These are phyloP conservation scores for Hypholoma sublateritium DNA, from an alignment of 768 basidiomycete genomes.

Conservation along the genomic window DNA sequence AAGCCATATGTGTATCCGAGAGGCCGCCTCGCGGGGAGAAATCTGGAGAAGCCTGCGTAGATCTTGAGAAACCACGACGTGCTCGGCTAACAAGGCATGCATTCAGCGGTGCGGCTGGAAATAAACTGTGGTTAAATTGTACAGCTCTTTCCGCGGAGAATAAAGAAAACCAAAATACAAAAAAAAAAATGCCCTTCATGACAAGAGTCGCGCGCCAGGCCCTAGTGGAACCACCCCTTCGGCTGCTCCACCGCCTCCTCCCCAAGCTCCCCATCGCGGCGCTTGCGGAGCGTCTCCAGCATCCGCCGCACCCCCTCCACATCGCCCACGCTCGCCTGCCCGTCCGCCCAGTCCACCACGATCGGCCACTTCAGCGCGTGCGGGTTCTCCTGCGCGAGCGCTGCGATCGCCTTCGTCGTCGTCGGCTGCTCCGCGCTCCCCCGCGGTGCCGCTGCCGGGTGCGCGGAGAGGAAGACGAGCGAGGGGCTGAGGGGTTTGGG, in stretches of 20 bases:
- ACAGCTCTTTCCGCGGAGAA: no score
- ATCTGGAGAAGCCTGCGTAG: no score
- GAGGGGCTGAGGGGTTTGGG: slow-evolving; percentile 37
- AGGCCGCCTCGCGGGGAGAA: no score
- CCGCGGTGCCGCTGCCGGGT: slow-evolving; percentile 42
- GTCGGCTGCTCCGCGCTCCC: slow-evolving; percentile 37
- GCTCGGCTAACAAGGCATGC: no score
- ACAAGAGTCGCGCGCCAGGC: no score
- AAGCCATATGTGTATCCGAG: no score
- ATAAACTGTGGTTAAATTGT: no score
- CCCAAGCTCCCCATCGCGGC: slow-evolving; percentile 61
- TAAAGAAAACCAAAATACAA: no score
- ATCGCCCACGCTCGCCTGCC: slow-evolving; percentile 64
- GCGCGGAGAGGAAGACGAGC: slow-evolving; percentile 58
- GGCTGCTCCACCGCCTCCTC: slow-evolving; percentile 46
- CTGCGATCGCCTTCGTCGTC: slow-evolving; percentile 43
- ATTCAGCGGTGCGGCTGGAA: no score
- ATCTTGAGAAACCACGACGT: no score
- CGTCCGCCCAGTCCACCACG: slow-evolving; percentile 75
- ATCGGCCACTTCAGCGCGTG: slow-evolving; percentile 74
- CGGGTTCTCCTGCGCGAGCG: slow-evolving; percentile 55
- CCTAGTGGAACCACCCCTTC: slow-evolving; percentile 57
- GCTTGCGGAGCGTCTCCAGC: slow-evolving; percentile 62
- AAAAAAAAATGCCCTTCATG: no score
- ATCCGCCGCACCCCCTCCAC: slow-evolving; percentile 68